Evolutionary conservation across 495 filamentous ascomycete genomes (phyloP).

Genomic region (Penicillium taxi): DNA sequence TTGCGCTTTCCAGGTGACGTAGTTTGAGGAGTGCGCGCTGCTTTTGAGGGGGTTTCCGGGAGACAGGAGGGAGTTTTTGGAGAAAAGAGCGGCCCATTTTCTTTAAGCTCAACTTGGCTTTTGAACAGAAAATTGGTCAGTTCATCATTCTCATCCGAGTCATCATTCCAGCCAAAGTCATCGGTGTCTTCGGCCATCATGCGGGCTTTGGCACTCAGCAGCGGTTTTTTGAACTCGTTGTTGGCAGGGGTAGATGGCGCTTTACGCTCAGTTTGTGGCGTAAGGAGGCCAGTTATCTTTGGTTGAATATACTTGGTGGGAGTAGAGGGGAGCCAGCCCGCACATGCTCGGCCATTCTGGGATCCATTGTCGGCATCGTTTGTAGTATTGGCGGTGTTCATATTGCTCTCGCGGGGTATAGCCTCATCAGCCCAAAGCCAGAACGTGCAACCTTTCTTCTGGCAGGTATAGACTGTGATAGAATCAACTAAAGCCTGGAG

Average conservation of each 20-base stretch:
- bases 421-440: slow-evolving; percentile 67
- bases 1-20: slow-evolving; percentile 50
- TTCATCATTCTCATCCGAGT: slow-evolving; percentile 28
- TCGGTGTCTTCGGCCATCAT: slow-evolving; percentile 39
- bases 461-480: slow-evolving; percentile 55
- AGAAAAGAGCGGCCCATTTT: slow-evolving; percentile 14
- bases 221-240: slow-evolving; percentile 7
- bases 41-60: slow-evolving; percentile 37
- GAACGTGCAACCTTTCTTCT: slow-evolving; percentile 55
- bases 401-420: slow-evolving; percentile 42
- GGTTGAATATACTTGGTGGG: slow-evolving; percentile 12
- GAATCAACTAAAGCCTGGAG: neutral
- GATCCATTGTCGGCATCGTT: slow-evolving; percentile 22
- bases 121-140: slow-evolving; percentile 11
- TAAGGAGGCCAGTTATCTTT: slow-evolving; percentile 20
- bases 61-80: slow-evolving; percentile 3
- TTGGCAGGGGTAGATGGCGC: slow-evolving; percentile 12
- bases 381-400: slow-evolving; percentile 44
- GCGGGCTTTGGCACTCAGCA: slow-evolving; percentile 26
- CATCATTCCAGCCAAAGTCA: slow-evolving; percentile 40
- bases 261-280: slow-evolving; percentile 30
- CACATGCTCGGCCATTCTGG: too few relatives aligned
- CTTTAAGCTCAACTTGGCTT: too few relatives aligned
- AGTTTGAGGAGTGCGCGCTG: slow-evolving; percentile 32
- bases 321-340: too few relatives aligned